Evolutionary conservation across 371 early-diverging fungal species (phyloP).

Genomic region (Chytridium lagenaria): DNA sequence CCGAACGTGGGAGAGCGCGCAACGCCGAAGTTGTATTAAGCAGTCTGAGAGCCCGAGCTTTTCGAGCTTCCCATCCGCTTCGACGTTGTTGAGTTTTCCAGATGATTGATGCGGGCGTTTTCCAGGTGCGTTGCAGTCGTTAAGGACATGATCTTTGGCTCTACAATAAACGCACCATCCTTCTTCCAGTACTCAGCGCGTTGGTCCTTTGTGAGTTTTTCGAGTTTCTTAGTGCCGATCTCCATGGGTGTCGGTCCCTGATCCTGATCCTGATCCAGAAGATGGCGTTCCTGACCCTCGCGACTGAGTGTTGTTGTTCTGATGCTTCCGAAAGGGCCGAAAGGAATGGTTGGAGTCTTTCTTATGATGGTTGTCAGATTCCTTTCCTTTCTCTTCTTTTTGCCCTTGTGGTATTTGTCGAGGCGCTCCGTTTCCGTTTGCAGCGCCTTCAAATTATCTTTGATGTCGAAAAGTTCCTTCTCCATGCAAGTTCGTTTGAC

Average conservation of each 20-base stretch:
- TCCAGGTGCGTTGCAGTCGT: neutral
- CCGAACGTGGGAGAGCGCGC: neutral
- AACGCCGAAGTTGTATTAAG: neutral
- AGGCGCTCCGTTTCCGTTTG: neutral
- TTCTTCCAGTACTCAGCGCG: neutral
- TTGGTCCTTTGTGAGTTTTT: neutral
- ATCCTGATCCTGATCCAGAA: neutral
- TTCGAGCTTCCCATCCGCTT: neutral
- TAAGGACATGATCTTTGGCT: neutral
- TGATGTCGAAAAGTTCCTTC: neutral
- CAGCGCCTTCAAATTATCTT: neutral
- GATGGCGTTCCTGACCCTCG: neutral
- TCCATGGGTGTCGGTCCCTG: neutral
- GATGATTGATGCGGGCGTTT: neutral
- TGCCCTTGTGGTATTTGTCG: neutral
- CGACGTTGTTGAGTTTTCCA: neutral
- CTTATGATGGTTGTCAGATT: neutral
- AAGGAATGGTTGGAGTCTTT: neutral
- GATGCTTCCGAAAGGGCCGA: neutral
- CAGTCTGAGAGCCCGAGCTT: neutral
- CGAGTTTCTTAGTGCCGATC: neutral
- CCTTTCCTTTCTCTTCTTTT: neutral
- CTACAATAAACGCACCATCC: neutral
- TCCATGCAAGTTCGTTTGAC: neutral
- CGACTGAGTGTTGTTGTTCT: neutral